Evolutionary conservation across 2,329 filamentous ascomycete genomes (phyloP).

Genomic region (Pseudogymnoascus sp.): DNA sequence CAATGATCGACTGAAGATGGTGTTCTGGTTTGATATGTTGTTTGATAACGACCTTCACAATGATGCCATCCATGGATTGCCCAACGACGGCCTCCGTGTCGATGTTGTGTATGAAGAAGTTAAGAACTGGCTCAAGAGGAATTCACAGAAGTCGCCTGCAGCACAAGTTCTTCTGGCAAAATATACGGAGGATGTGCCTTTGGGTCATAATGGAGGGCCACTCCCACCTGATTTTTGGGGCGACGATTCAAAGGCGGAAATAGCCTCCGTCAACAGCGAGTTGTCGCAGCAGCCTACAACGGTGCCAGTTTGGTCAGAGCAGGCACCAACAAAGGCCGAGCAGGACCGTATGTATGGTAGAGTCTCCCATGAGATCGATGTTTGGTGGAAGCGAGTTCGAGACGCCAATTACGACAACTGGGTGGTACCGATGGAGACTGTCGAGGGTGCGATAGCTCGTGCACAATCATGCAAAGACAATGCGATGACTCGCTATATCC

Average conservation of each 20-base stretch:
- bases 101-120: conserved; percentile 53
- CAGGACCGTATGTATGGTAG: conserved; percentile 51
- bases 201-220: conserved; percentile 26
- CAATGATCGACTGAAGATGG: conserved; percentile 62
- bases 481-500: conserved; percentile 42
- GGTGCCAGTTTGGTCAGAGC: conserved; percentile 21
- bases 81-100: conserved; percentile 41
- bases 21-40: conserved; percentile 58
- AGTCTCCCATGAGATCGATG: conserved; percentile 56
- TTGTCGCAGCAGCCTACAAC: neutral
- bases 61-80: conserved; percentile 44
- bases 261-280: neutral
- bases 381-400: conserved; percentile 55
- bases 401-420: conserved; percentile 54
- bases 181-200: conserved; percentile 35
- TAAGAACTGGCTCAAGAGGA: conserved; percentile 54
- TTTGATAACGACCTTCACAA: conserved; percentile 50
- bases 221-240: conserved; percentile 16
- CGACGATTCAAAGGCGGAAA: neutral
- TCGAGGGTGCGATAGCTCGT: conserved; percentile 49
- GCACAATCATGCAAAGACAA: conserved; percentile 52
- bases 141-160: conserved; percentile 49
- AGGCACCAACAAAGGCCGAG: conserved; percentile 41
- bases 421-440: conserved; percentile 50
- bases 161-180: conserved; percentile 47